Evolutionary conservation across 257 asterid genomes (phyloP), one percentile per base, ranked within the genome.

Genomic region (Nicotiana otophora): DNA sequence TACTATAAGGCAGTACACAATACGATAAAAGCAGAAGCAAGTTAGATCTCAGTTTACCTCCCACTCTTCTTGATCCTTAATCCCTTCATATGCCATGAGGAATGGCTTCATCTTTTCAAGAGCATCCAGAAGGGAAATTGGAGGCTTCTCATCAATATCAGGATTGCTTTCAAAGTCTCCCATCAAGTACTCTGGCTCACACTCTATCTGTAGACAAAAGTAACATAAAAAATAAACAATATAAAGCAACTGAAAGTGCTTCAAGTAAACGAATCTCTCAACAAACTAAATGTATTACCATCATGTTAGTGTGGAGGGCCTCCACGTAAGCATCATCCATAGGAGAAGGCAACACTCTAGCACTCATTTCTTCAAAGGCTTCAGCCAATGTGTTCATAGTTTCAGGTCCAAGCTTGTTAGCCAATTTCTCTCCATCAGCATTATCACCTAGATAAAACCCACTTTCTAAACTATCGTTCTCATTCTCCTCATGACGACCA

Each of bases 101-200:
- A 93, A 94, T 5, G 98, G 98, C 87, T 96, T 96, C 92, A 90
- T 81, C 91, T 96, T 96, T 89, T 94, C 97, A 30, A 96, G 92
- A 42, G 98, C 96, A 62, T 92, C 98, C 5, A 89, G 88, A 10
- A 96, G 95, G 76, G 98, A 68, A 77, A 92, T 91, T 10, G 93
- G 97, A 83, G 97, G 95, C 69, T 90, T 90, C 87, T 94, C 98
- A 80, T 96, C 97, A 69, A 96, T 93, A 87, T 94, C 98, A 0
- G 99, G 99, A 83, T 93, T 94, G 26, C 88, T 87, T 81, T 89
- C 93, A 85, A 94, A 94, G 60, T 93, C 95, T 82, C 87, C 98
- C 97, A 94, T 90, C 83, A 91, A 11, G 83, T 82, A 96, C 91
- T 96, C 99, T 0, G 95, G 98, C 54, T 94, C 98, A 68, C 97